Conservation (phyloP, 768 basidiomycete species). For the Boletus patriciae region DNA sequence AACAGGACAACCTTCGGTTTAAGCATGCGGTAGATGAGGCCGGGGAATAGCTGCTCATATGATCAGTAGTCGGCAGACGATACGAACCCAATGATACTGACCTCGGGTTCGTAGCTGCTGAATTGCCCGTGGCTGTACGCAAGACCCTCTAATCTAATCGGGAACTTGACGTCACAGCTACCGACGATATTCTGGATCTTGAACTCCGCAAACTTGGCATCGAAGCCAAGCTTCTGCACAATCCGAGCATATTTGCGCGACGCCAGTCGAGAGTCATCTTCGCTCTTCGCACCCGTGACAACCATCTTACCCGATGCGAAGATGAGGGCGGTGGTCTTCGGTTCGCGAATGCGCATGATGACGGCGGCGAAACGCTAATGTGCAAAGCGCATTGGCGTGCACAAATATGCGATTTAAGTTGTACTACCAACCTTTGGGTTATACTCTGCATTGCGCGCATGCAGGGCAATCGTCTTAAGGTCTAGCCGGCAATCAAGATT, state of each 20-base stretch:
- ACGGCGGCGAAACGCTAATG: constrained; percentile 99
- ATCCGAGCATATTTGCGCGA: constrained; percentile 99
- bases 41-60: constrained; percentile 82
- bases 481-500: constrained; percentile 96
- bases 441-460: constrained; percentile 98
- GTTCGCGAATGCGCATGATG: constrained; percentile 99
- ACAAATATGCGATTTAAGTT: constrained; percentile 37
- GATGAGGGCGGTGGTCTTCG: constrained; percentile 98
- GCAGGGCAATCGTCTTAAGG: constrained; percentile 96
- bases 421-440: constrained; percentile 94
- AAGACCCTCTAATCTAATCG: constrained; percentile 94
- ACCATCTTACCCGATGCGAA: constrained; percentile 99
- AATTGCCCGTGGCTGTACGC: constrained; percentile 98
- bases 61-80: background rate
- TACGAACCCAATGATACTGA: constrained; percentile 40
- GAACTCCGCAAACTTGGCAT: constrained; percentile 99
- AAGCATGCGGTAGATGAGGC: constrained; percentile 99
- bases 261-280: constrained; percentile 95
- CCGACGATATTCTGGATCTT: constrained; percentile 99
- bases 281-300: constrained; percentile 98
- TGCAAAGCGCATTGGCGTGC: constrained; percentile 63
- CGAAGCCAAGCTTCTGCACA: constrained; percentile 98
- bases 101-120: constrained; percentile 97
- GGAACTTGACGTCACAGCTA: constrained; percentile 98
- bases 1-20: constrained; percentile 98